phyloP scores from a whole-genome alignment of 2,329 filamentous ascomycete species.

The Massarina eburnea region DNA sequence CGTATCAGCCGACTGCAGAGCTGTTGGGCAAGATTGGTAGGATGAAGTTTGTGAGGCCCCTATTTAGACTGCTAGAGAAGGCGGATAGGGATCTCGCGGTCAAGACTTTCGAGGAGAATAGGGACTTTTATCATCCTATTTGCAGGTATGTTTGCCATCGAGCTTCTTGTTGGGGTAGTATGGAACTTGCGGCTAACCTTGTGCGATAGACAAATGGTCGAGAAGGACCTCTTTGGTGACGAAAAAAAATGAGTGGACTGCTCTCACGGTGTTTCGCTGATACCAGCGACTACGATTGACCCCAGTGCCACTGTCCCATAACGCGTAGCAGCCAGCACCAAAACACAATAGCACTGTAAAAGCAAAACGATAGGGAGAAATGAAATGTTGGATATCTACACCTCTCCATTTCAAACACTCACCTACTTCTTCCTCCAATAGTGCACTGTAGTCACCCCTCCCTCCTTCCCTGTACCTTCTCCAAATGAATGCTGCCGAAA shows the following conservation, averaged over 20 bases:
- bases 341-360: not conserved
- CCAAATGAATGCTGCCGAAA: not conserved
- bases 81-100: conserved; percentile 75
- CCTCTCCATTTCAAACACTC: not conserved
- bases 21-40: conserved; percentile 80
- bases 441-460: not conserved
- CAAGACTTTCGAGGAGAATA: conserved; percentile 82
- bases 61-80: conserved; percentile 76
- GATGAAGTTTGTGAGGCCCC: conserved; percentile 94
- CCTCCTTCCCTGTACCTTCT: not conserved
- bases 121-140: conserved; percentile 94
- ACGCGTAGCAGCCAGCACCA: not conserved
- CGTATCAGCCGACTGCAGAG: conserved; percentile 71
- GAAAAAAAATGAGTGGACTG: conserved; percentile 18
- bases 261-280: too few species aligned
- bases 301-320: too few species aligned
- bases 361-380: not conserved
- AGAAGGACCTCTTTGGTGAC: conserved; percentile 71
- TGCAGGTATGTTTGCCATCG: conserved; percentile 56
- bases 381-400: not conserved
- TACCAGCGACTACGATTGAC: too few species aligned
- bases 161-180: not conserved
- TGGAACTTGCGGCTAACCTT: conserved; percentile 4
- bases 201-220: conserved; percentile 61
- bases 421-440: not conserved